A percentile compares a stretch with the other conserved stretches of the same genome.
These are phyloP conservation scores for Coemansia sp. DNA, from an alignment of 192 early-diverging fungal genomes.

Conservation along the genomic window DNA sequence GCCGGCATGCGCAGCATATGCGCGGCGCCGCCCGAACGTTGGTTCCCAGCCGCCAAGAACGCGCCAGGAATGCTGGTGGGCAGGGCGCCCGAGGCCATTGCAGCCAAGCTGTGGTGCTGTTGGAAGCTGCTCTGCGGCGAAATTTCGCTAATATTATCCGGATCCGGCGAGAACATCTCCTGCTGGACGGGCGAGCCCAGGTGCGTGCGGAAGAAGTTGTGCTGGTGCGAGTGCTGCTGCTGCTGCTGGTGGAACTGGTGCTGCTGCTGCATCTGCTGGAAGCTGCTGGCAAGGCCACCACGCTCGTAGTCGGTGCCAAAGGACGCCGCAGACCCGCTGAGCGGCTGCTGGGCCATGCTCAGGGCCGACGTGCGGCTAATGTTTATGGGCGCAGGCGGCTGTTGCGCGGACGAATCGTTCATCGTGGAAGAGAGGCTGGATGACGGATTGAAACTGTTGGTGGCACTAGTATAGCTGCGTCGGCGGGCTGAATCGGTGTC, in stretches of 20 bases:
- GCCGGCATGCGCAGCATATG: slow-evolving; percentile 48
- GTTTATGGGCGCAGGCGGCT: slow-evolving; percentile 50
- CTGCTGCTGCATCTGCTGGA: slow-evolving; percentile 57
- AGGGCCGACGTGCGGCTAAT: slow-evolving; percentile 29
- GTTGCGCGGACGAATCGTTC: slow-evolving; percentile 32
- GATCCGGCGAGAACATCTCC: slow-evolving; percentile 42
- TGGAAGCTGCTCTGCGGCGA: slow-evolving; percentile 47
- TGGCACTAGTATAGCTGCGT: slow-evolving; percentile 9
- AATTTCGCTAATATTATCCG: slow-evolving; percentile 41
- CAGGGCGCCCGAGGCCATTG: slow-evolving; percentile 42
- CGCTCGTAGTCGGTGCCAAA: slow-evolving; percentile 54
- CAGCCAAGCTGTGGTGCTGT: slow-evolving; percentile 34
- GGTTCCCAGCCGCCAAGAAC: slow-evolving; percentile 21
- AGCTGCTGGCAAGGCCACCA: slow-evolving; percentile 51
- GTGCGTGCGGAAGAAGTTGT: slow-evolving; percentile 49
- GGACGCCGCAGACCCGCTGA: slow-evolving; percentile 37
- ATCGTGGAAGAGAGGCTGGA: slow-evolving; percentile 28
- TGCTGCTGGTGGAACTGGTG: slow-evolving; percentile 18
- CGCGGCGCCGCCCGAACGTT: slow-evolving; percentile 31
- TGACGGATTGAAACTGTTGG: slow-evolving; percentile 16
- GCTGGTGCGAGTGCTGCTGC: slow-evolving; percentile 39
- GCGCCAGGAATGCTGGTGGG: slow-evolving; percentile 53
- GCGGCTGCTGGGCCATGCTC: slow-evolving; percentile 26
- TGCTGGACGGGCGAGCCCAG: slow-evolving; percentile 47
- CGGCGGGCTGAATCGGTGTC: slow-evolving; percentile 7